These are phyloP conservation scores for Tephrocybe sp. DNA, from an alignment of 768 basidiomycete genomes.

Conservation along the genomic window DNA sequence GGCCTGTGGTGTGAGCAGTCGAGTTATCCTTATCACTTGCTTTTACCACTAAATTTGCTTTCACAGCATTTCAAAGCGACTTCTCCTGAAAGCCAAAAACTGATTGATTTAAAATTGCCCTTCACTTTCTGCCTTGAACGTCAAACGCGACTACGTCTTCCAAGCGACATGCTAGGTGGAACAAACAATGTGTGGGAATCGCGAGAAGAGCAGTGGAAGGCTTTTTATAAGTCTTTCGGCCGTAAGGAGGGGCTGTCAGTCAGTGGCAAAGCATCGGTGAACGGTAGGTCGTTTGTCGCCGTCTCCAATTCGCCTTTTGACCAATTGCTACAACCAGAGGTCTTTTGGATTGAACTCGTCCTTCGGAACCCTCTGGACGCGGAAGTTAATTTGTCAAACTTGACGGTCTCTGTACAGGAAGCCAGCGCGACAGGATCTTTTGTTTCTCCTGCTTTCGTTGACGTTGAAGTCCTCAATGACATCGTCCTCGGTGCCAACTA, in stretches of 20 bases:
- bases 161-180: slow-evolving; percentile 45
- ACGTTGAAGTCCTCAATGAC: slow-evolving; percentile 62
- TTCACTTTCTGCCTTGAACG: slow-evolving; percentile 62
- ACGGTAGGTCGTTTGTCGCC: slow-evolving; percentile 44
- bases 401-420: slow-evolving; percentile 57
- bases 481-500: slow-evolving; percentile 64
- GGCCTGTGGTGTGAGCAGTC: slow-evolving; percentile 70
- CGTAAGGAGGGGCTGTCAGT: slow-evolving; percentile 52
- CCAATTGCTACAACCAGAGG: slow-evolving; percentile 42
- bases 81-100: slow-evolving; percentile 41
- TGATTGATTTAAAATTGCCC: slow-evolving; percentile 57
- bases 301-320: slow-evolving; percentile 5
- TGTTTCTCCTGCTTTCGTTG: slow-evolving; percentile 40
- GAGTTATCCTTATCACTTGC: not conserved
- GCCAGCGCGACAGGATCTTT: slow-evolving; percentile 27
- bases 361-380: slow-evolving; percentile 73
- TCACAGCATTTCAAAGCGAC: slow-evolving; percentile 74
- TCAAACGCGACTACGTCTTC: slow-evolving; percentile 58
- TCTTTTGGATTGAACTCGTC: slow-evolving; percentile 74
- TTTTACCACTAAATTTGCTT: not conserved
- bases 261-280: slow-evolving; percentile 59
- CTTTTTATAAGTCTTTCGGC: slow-evolving; percentile 57
- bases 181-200: slow-evolving; percentile 56
- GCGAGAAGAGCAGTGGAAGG: slow-evolving; percentile 65
- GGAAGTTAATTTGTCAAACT: slow-evolving; percentile 65